Conservation (phyloP, 129 eudicot genomes). For the Tanacetum coccineum region DNA sequence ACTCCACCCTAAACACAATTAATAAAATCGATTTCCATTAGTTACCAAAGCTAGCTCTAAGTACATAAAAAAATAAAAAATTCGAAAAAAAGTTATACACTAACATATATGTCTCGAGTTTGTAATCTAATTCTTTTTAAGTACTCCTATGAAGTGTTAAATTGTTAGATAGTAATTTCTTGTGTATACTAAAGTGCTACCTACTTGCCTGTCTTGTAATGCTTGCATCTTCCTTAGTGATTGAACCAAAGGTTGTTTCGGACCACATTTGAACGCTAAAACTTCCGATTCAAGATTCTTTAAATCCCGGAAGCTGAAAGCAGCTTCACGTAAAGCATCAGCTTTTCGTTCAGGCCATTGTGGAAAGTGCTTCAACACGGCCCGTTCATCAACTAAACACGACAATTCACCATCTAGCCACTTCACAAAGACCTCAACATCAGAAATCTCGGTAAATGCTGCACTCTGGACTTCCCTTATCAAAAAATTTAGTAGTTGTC, state of each 20-base stretch:
- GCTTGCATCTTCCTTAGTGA: conserved; percentile 64
- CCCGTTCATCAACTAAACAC: conserved; percentile 80
- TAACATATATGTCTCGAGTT: too few relatives aligned
- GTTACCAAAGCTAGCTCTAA: neutral
- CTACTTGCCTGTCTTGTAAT: conserved; percentile 72
- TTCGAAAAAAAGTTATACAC: too few relatives aligned
- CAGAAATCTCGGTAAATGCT: conserved; percentile 61
- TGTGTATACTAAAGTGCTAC: conserved; percentile 17
- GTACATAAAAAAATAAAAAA: too few relatives aligned
- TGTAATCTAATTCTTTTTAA: too few relatives aligned
- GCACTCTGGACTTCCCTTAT: conserved; percentile 59
- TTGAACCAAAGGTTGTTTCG: conserved; percentile 45
- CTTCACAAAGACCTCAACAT: conserved; percentile 76
- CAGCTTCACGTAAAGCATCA: conserved; percentile 83
- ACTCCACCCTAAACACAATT: conserved; percentile 50
- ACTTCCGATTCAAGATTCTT: conserved; percentile 64
- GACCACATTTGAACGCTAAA: conserved; percentile 40
- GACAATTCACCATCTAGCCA: conserved; percentile 83
- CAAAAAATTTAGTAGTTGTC: conserved; percentile 47
- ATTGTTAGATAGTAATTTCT: too few relatives aligned
- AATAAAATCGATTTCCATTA: neutral
- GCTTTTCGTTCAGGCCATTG: conserved; percentile 79
- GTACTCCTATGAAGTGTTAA: too few relatives aligned
- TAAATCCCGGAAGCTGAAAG: conserved; percentile 65
- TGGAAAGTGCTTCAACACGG: conserved; percentile 75